Conservation (phyloP, 1,284 basidiomycete species). For the Cutaneotrichosporon sp. region DNA sequence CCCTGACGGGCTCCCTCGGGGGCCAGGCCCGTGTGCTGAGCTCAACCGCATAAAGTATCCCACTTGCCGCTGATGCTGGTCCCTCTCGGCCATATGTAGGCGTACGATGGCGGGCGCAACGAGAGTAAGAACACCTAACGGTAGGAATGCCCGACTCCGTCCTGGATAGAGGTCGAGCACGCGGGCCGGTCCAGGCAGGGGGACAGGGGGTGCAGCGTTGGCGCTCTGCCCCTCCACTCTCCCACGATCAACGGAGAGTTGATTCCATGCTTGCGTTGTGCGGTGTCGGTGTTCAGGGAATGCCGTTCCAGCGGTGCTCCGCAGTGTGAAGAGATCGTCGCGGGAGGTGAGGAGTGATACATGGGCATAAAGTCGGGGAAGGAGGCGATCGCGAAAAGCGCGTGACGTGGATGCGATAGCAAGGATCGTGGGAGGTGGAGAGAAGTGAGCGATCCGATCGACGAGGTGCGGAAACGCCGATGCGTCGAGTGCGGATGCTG, state of each 20-base stretch:
- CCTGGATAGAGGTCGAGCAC: neutral
- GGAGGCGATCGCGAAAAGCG: neutral
- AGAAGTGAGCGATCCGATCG: constrained; percentile 2
- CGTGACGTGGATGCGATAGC: neutral
- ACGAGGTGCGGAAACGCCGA: constrained; percentile 11
- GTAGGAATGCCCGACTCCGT: neutral
- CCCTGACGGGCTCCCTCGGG: neutral
- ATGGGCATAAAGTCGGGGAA: neutral
- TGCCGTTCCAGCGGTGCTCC: neutral
- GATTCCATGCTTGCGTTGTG: neutral
- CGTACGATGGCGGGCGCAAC: neutral
- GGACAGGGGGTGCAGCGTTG: neutral
- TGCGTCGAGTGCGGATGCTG: constrained; percentile 1
- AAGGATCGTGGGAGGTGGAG: neutral
- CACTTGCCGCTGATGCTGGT: neutral
- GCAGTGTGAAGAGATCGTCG: neutral
- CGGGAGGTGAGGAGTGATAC: neutral
- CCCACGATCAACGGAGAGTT: too few species aligned
- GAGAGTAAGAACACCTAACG: neutral
- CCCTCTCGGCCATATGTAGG: neutral
- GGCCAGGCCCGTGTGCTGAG: neutral
- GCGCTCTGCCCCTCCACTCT: too few species aligned
- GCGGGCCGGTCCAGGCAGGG: neutral
- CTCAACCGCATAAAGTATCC: neutral
- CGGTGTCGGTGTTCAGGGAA: neutral